These are phyloP conservation scores for Ophiostoma australiae DNA, from an alignment of 2,329 filamentous ascomycete genomes.

Conservation along the genomic window DNA sequence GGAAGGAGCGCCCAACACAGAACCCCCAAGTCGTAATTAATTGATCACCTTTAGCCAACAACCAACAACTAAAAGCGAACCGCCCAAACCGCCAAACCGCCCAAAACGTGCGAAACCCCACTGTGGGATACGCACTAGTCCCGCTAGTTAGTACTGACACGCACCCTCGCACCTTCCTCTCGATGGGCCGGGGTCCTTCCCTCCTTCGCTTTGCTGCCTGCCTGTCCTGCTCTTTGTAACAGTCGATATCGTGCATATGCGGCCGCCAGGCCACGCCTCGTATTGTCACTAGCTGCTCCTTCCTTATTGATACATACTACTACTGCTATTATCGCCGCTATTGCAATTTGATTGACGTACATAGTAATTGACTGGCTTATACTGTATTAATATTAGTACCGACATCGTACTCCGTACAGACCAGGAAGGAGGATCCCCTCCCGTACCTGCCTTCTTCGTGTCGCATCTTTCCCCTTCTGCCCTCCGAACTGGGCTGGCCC, in stretches of 20 bases:
- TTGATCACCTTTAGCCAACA: neutral
- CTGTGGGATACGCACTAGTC: neutral
- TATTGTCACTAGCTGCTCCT: neutral
- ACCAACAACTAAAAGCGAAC: neutral
- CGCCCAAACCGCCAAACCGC: neutral
- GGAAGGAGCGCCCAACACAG: neutral
- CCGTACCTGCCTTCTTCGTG: conserved; percentile 19
- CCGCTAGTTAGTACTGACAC: neutral
- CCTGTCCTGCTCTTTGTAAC: no score
- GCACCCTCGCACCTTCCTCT: neutral
- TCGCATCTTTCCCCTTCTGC: conserved; percentile 16
- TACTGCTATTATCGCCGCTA: neutral
- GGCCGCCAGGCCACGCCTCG: neutral
- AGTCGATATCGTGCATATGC: neutral
- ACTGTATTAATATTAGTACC: no score
- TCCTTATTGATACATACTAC: neutral
- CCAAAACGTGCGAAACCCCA: neutral
- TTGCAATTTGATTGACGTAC: neutral
- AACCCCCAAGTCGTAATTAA: neutral
- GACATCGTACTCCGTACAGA: neutral
- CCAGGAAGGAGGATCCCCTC: neutral
- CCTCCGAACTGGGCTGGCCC: neutral
- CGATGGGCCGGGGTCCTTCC: neutral
- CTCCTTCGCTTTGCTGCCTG: neutral
- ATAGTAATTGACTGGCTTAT: neutral